Evolutionary conservation across 73 alveolate genomes (phyloP).

Genomic region (Urostyla sp.): DNA sequence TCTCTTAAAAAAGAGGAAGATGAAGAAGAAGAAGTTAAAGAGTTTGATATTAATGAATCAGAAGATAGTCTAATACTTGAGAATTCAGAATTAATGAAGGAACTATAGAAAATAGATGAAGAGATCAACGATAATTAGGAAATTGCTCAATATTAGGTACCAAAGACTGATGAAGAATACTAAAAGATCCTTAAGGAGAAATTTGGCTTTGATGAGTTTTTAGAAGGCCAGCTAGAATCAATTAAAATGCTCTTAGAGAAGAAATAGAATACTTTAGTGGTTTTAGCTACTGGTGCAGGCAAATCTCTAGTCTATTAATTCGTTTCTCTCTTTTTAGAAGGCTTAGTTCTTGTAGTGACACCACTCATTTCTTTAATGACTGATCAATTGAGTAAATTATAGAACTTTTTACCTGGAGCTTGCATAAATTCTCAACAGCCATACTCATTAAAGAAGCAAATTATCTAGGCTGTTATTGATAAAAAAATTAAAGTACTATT

Average conservation of each 20-base stretch:
- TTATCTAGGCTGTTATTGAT: conserved; percentile 76
- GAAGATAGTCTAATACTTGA: conserved; percentile 22
- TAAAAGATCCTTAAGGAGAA: conserved; percentile 43
- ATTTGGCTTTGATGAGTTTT: conserved; percentile 62
- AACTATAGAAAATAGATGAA: conserved; percentile 17
- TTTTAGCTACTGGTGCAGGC: conserved; percentile 93
- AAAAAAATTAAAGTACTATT: conserved; percentile 83
- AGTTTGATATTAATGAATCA: neutral
- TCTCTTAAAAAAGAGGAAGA: neutral
- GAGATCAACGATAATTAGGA: conserved; percentile 11
- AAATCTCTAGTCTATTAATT: conserved; percentile 90
- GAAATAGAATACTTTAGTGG: conserved; percentile 80
- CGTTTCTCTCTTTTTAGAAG: conserved; percentile 82
- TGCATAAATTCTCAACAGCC: conserved; percentile 89
- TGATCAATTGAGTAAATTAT: conserved; percentile 87
- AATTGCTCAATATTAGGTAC: conserved; percentile 16
- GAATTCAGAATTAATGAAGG: neutral
- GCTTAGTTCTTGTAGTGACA: conserved; percentile 87
- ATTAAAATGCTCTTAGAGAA: conserved; percentile 63
- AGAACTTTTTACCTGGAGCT: conserved; percentile 91
- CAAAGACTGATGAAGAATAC: conserved; percentile 60
- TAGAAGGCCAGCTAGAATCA: conserved; percentile 75
- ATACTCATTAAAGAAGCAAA: conserved; percentile 72
- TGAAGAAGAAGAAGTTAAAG: neutral
- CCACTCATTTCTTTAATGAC: conserved; percentile 94